A percentile compares a stretch with the other conserved stretches of the same genome.
Evolutionary conservation across 495 filamentous ascomycete species (phyloP).

Genomic region (Trichoderma asperelloides): DNA sequence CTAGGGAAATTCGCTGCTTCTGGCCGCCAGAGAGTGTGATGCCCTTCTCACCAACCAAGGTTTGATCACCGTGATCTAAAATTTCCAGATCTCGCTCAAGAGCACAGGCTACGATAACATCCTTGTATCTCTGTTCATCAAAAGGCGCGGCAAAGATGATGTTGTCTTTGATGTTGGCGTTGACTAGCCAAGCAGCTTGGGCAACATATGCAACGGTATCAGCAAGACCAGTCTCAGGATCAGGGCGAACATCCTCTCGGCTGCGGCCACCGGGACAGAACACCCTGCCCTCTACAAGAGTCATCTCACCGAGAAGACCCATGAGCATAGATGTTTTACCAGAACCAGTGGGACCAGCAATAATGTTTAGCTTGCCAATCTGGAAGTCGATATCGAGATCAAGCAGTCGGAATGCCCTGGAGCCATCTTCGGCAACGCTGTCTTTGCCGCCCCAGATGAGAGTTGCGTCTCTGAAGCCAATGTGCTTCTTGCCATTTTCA

Average conservation of each 20-base stretch:
- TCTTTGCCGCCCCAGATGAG: slow-evolving; percentile 79
- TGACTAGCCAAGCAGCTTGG: slow-evolving; percentile 96
- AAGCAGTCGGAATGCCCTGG: slow-evolving; percentile 70
- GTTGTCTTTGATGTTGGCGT: slow-evolving; percentile 92
- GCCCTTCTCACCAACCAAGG: slow-evolving; percentile 92
- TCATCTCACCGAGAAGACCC: slow-evolving; percentile 97
- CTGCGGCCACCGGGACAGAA: slow-evolving; percentile 74
- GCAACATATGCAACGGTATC: slow-evolving; percentile 96
- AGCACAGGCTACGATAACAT: slow-evolving; percentile 87
- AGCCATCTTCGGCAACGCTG: slow-evolving; percentile 47
- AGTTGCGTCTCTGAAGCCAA: slow-evolving; percentile 77
- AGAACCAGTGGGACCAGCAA: slow-evolving; percentile 85
- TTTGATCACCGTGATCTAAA: slow-evolving; percentile 86
- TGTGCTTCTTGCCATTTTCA: slow-evolving; percentile 51
- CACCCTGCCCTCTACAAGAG: slow-evolving; percentile 67
- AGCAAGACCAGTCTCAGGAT: slow-evolving; percentile 77
- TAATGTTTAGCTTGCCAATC: slow-evolving; percentile 74
- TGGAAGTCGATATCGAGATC: slow-evolving; percentile 70
- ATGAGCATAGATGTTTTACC: slow-evolving; percentile 95
- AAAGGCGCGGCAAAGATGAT: slow-evolving; percentile 83
- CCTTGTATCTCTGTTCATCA: slow-evolving; percentile 75
- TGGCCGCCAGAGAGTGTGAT: slow-evolving; percentile 95
- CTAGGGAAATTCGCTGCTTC: slow-evolving; percentile 95
- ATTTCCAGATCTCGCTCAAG: slow-evolving; percentile 87
- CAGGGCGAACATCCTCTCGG: slow-evolving; percentile 70